Base-by-base conservation (phyloP, 1,284 basidiomycete species). In the Ustilago bromivora region DNA sequence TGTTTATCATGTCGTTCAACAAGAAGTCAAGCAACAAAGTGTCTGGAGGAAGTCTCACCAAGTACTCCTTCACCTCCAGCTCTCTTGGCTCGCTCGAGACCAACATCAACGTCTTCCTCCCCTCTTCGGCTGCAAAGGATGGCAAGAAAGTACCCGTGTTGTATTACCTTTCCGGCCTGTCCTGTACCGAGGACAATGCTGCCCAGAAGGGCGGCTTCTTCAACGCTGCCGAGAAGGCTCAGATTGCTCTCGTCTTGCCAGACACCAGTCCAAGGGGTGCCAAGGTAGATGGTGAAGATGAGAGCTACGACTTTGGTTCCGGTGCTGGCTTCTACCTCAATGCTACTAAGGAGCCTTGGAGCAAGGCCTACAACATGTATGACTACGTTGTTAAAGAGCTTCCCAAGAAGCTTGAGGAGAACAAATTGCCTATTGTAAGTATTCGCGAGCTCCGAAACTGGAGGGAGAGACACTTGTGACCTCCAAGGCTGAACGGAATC, bases 201-300 rank as follows among this genome's bases (percentile, higher is more conserved):
- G 82, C 82, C 6, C 84, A 86, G 59, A 86, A 86, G 65, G 84
- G 80, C 36, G 71, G 67, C 34, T 76, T 86, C 46, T 84, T 84
- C 57, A 56, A 54, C 19, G 78, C 80, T 8, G 84, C 84, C 4
- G 78, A 79, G 1, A 34, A 71, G n/a, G 61, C 74, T 64, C 79
- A 92, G 4, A 92, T 99, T 66, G 96, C 96, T 0, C 88, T 99
- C 56, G 91, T 99, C 47, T 97, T 98, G 86, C 95, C 97, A 0
- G 97, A 99, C 85, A 99, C 97, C 0, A 94, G 93, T 46, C 97
- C 97, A 2, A 90, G 96, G 36, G 95, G 95, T 1, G 96, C 96
- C 2, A 92, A 91, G n/a, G 89, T 95, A 66, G 90, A 92, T 62
- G 94, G 93, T 43, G 88, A 87, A 56, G 95, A 99, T 87, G 91